phyloP scores from a whole-genome alignment of 2,329 filamentous ascomycete genomes.

The Trichoderma endophyticum region DNA sequence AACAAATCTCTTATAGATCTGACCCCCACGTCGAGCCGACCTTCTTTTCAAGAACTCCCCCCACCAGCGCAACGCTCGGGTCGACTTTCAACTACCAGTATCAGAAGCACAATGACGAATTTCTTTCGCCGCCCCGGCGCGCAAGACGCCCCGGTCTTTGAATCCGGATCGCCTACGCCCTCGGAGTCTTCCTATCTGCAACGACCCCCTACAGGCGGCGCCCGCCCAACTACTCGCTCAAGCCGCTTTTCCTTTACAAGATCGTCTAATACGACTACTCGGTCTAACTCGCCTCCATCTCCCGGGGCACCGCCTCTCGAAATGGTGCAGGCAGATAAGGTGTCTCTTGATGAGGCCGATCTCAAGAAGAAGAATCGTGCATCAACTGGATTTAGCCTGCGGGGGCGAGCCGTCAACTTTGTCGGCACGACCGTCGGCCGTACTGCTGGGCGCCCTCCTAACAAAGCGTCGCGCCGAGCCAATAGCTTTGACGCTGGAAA shows the following conservation, averaged over 20 bases:
- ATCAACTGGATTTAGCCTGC: slow-evolving; percentile 49
- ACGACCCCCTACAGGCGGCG: slow-evolving; percentile 29
- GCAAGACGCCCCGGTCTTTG: slow-evolving; percentile 23
- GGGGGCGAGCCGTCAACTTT: slow-evolving; percentile 49
- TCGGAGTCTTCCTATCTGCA: slow-evolving; percentile 27
- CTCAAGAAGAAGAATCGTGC: slow-evolving; percentile 49
- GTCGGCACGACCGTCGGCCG: slow-evolving; percentile 31
- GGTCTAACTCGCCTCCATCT: slow-evolving; percentile 50
- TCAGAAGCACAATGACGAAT: slow-evolving; percentile 49
- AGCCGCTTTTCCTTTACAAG: slow-evolving; percentile 46
- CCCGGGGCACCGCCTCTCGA: slow-evolving; percentile 45
- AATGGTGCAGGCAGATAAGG: slow-evolving; percentile 34
- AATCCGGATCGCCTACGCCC: slow-evolving; percentile 23
- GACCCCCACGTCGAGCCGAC: slow-evolving; percentile 22
- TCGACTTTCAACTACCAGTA: slow-evolving; percentile 42
- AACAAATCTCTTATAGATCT: slow-evolving; percentile 6
- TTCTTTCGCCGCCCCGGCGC: slow-evolving; percentile 47
- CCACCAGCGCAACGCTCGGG: slow-evolving; percentile 38
- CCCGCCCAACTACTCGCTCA: slow-evolving; percentile 27
- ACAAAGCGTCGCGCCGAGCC: slow-evolving; percentile 34
- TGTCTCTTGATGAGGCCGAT: slow-evolving; percentile 35
- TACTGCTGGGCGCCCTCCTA: slow-evolving; percentile 25
- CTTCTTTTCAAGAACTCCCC: slow-evolving; percentile 25
- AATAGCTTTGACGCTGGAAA: slow-evolving; percentile 48
- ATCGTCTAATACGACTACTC: slow-evolving; percentile 45